Evolutionary conservation across 2,329 filamentous ascomycete species (phyloP).

Genomic region (Fusarium sp.): DNA sequence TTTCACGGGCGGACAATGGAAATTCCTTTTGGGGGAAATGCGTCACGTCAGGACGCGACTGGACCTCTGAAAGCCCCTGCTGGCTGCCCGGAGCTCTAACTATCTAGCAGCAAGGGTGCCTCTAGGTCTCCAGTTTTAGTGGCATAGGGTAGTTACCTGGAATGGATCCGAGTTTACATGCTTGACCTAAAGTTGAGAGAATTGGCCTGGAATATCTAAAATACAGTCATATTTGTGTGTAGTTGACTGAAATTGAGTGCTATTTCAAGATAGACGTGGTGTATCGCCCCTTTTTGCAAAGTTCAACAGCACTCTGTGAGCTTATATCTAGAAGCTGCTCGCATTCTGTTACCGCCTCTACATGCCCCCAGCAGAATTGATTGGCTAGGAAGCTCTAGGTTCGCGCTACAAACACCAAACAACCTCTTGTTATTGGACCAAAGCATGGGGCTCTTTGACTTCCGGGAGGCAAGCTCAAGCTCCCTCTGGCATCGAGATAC

Average conservation of each 20-base stretch:
- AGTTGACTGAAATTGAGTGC: too few species aligned
- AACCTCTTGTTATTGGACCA: conserved; percentile 7
- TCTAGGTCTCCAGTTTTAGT: conserved; percentile 17
- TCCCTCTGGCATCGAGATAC: background rate
- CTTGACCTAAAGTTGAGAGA: conserved; percentile 7
- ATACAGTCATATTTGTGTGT: too few species aligned
- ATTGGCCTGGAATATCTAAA: too few species aligned
- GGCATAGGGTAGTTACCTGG: background rate
- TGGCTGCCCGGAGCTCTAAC: conserved; percentile 35
- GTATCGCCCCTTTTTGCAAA: too few species aligned
- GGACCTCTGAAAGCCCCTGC: conserved; percentile 18
- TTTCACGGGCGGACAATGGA: conserved; percentile 46
- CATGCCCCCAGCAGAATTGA: background rate
- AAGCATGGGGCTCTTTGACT: conserved; percentile 2
- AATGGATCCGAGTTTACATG: background rate
- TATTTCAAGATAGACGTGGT: too few species aligned
- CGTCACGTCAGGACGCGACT: conserved; percentile 60
- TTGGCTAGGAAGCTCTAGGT: conserved; percentile 1
- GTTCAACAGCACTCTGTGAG: too few species aligned
- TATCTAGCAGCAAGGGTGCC: conserved; percentile 21
- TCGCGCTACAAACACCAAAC: background rate
- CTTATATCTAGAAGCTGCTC: too few species aligned
- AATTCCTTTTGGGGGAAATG: conserved; percentile 48
- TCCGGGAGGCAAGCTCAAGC: background rate
- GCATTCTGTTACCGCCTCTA: too few species aligned